A percentile compares a stretch with the other conserved stretches of the same genome.
phyloP scores from a whole-genome alignment of 768 basidiomycete genomes.

The Tubosaeta sp. region DNA sequence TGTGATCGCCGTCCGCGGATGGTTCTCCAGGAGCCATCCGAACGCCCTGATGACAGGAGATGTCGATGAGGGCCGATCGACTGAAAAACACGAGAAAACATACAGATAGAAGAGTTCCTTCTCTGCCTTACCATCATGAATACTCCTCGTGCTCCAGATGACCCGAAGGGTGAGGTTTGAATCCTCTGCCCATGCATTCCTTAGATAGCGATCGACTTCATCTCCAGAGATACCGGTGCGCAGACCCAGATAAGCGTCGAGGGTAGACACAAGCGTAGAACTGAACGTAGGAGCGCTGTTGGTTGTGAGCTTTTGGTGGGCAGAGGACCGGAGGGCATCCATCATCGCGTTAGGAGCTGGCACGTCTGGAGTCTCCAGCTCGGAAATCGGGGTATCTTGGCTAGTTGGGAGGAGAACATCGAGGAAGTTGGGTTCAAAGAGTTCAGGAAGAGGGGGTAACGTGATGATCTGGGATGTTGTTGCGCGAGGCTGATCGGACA shows the following conservation, averaged over 20 bases:
- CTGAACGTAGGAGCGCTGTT: conserved; percentile 49
- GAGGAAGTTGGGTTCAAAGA: conserved; percentile 53
- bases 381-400: not conserved
- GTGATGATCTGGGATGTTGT: conserved; percentile 41
- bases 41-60: conserved; percentile 37
- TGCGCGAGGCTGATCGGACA: not conserved
- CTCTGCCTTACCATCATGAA: conserved; percentile 65
- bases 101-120: conserved; percentile 59
- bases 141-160: conserved; percentile 66
- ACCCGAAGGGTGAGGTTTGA: conserved; percentile 54
- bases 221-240: conserved; percentile 17
- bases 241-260: conserved; percentile 56
- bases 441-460: conserved; percentile 55
- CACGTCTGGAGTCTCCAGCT: not conserved
- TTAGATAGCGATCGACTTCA: conserved; percentile 35
- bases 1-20: conserved; percentile 63
- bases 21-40: conserved; percentile 65
- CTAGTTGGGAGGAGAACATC: conserved; percentile 48
- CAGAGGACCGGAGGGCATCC: conserved; percentile 42
- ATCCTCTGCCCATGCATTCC: conserved; percentile 56
- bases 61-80: not conserved
- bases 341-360: conserved; percentile 46
- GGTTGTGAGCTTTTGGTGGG: conserved; percentile 44
- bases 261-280: conserved; percentile 47
- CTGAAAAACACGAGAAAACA: conserved; percentile 6